Evolutionary conservation across 2,329 filamentous ascomycete genomes (phyloP).

Genomic region (Corynespora cassiicola): DNA sequence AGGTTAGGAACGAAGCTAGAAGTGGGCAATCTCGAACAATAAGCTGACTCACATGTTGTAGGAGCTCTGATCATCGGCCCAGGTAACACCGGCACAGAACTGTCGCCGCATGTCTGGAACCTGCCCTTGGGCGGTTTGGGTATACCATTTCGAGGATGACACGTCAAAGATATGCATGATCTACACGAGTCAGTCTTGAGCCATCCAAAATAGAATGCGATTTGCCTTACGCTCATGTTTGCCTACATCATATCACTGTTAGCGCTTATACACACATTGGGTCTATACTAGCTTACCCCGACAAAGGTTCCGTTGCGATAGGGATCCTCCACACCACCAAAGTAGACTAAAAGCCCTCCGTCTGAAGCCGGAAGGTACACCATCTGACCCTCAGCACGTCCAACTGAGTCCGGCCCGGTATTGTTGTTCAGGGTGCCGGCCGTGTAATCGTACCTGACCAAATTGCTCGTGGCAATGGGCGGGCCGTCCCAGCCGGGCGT

Average conservation of each 20-base stretch:
- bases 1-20: constrained; percentile 12
- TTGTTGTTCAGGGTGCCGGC: constrained; percentile 59
- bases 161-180: constrained; percentile 68
- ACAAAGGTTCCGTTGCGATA: constrained; percentile 56
- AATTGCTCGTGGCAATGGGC: constrained; percentile 56
- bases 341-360: constrained; percentile 65
- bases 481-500: constrained; percentile 58
- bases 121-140: constrained; percentile 62
- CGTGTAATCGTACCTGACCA: constrained; percentile 65
- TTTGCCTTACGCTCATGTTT: constrained; percentile 42
- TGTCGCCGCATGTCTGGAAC: constrained; percentile 61
- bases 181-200: constrained; percentile 38
- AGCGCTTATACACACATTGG: not conserved
- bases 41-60: constrained; percentile 65
- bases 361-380: constrained; percentile 67
- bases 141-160: constrained; percentile 65
- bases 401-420: constrained; percentile 58
- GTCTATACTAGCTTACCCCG: constrained; percentile 23
- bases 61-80: constrained; percentile 65
- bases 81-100: constrained; percentile 68
- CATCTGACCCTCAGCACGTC: constrained; percentile 66
- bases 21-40: not conserved
- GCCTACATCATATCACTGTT: constrained; percentile 21
- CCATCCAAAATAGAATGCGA: not conserved
- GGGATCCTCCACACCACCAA: constrained; percentile 64